Base-by-base conservation (phyloP, 768 basidiomycete genomes). In the Albatrellus ellisii region DNA sequence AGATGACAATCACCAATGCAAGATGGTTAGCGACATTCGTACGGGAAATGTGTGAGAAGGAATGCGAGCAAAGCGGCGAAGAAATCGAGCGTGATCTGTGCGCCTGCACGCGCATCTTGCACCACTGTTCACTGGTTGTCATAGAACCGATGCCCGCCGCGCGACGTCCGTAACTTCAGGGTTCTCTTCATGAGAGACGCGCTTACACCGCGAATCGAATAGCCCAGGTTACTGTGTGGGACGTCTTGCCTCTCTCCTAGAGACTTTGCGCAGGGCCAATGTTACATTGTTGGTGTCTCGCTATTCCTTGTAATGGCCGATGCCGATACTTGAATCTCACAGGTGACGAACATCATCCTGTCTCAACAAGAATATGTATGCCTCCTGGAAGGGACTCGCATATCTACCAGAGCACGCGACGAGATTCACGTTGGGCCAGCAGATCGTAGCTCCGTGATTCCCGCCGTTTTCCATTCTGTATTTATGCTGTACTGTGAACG, bases 51-150 rank as follows among this genome's bases (percentile, higher is more conserved):
- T 56, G 68, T 14, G 61, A 66, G 26, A 63, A 61, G 37, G 75
- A 77, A 22, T 64, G 64, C 11, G 72, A 77, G 40, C 61, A 58
- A 10, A 60, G 69, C 14, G 62, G 59, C 11, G 72, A 70, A 8
- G 78, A 83, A 38, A 73, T 91, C 26, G 79, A 82, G 46, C 64
- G 67, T 39, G 85, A 91, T 49, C 64, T 95, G 6, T 64, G 73
- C 56, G 90, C 89, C 52, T 36, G 69, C 39, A 26, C 22, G 20
- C 59, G 1, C 4, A 28, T 0, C 25, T 2, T 12, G 11, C 12
- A 36, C 18, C 26, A 11, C 27, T 34, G 15, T 24, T 15, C 24
- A 26, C 20, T 4, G 33, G 20, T n/a, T n/a, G n/a, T n/a, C n/a
- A n/a, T 41, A 50, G 51, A 20, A 42, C 4, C 24, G 29, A 2